Evolutionary conservation across 2,329 filamentous ascomycete species (phyloP).

Genomic region (Trichoderma endophyticum): DNA sequence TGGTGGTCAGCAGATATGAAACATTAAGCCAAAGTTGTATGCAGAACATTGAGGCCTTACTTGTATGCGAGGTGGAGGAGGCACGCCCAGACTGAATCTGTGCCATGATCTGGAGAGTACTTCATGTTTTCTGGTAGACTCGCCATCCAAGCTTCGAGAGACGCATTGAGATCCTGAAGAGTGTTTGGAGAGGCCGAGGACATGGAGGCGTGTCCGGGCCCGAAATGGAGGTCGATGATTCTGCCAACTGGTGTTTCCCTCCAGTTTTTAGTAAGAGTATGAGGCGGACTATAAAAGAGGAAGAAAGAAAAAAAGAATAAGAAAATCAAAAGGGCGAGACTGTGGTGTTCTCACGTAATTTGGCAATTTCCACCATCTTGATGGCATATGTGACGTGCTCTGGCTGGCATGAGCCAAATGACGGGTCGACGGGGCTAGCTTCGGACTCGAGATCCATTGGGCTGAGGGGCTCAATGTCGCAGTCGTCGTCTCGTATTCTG

Average conservation of each 20-base stretch:
- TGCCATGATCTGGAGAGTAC: conserved; percentile 31
- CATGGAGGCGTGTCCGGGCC: conserved; percentile 32
- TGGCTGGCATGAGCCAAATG: conserved; percentile 31
- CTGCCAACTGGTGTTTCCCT: conserved; percentile 29
- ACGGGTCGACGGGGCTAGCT: conserved; percentile 22
- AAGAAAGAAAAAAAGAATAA: background rate
- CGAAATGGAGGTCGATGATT: conserved; percentile 37
- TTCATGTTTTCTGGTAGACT: conserved; percentile 33
- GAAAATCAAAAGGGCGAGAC: background rate
- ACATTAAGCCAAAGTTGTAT: background rate
- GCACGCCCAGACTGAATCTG: conserved; percentile 35
- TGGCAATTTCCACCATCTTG: conserved; percentile 39
- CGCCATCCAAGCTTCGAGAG: conserved; percentile 34
- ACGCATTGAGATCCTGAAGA: conserved; percentile 26
- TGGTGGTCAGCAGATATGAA: background rate
- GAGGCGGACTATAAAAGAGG: background rate
- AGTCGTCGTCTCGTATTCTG: conserved; percentile 39
- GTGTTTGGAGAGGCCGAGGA: background rate
- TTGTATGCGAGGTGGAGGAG: conserved; percentile 39
- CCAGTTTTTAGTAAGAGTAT: background rate
- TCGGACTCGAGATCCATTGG: conserved; percentile 31
- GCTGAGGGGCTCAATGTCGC: conserved; percentile 36
- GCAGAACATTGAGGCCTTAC: conserved; percentile 20
- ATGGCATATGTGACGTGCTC: conserved; percentile 36
- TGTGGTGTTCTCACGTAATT: conserved; percentile 28